Conservation (phyloP, 225 moss, liverwort and hornwort genomes). For the Marchantia polymorpha region DNA sequence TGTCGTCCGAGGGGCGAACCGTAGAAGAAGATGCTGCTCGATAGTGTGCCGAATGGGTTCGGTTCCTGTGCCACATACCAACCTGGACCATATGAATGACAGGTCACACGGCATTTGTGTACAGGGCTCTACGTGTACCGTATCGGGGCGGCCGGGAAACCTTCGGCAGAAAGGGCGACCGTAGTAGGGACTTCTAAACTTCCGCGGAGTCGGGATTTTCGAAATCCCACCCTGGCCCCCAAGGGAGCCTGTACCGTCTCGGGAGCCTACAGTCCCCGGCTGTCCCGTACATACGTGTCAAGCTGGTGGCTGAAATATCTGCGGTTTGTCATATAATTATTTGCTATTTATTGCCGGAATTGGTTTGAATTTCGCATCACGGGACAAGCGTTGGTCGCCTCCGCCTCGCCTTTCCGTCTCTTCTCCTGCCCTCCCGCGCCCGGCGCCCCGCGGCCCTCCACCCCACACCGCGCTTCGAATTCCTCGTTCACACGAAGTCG, state of each 20-base stretch:
- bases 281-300: neutral
- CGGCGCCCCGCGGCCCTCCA: neutral
- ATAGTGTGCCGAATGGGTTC: neutral
- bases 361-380: neutral
- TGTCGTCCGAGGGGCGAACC: neutral
- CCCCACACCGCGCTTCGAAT: neutral
- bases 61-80: constrained; percentile 1
- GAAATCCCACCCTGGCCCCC: neutral
- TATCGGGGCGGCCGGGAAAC: no score
- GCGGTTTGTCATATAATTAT: constrained; percentile 2
- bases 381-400: neutral
- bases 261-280: neutral
- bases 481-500: neutral
- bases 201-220: neutral
- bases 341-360: neutral
- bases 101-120: neutral
- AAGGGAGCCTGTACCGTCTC: neutral
- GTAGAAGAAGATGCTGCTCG: neutral
- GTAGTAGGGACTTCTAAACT: neutral
- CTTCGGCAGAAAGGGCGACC: no score
- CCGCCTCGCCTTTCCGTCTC: neutral
- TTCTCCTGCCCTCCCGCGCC: neutral
- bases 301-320: neutral
- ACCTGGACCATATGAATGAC: constrained; percentile 14
- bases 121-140: neutral